Evolutionary conservation across 148 eudicot species (phyloP).

Genomic region (Camellia granthamiana): DNA sequence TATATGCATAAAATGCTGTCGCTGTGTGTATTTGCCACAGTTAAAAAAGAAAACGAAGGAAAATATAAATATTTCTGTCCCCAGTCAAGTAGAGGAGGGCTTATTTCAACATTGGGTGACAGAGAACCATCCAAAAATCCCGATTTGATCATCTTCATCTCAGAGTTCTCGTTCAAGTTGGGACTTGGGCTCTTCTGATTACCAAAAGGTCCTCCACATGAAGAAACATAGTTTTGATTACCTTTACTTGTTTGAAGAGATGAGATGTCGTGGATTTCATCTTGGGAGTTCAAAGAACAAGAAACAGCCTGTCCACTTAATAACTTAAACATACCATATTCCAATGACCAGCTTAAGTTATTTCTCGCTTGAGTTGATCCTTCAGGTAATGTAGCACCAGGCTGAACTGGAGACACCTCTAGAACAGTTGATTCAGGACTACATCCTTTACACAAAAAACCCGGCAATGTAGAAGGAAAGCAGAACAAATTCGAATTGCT

Average conservation of each 20-base stretch:
- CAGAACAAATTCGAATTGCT: constrained; percentile 42
- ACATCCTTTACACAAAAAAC: constrained; percentile 34
- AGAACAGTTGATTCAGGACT: constrained; percentile 16
- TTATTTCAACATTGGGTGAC: constrained; percentile 48
- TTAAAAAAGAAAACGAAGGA: constrained; percentile 58
- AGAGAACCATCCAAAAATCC: constrained; percentile 37
- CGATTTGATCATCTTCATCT: constrained; percentile 40
- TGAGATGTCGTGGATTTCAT: constrained; percentile 33
- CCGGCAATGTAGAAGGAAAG: constrained; percentile 53
- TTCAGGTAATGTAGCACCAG: constrained; percentile 28
- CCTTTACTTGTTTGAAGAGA: constrained; percentile 17
- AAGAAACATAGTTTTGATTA: constrained; percentile 32
- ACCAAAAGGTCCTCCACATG: constrained; percentile 39
- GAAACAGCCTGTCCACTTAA: constrained; percentile 44
- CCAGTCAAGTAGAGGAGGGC: constrained; percentile 66
- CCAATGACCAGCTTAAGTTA: constrained; percentile 44
- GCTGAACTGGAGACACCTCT: constrained; percentile 26
- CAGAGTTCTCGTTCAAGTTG: constrained; percentile 29
- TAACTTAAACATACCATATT: constrained; percentile 36
- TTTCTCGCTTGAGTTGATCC: constrained; percentile 24
- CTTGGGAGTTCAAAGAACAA: constrained; percentile 48
- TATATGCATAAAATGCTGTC: constrained; percentile 40
- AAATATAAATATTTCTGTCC: constrained; percentile 58
- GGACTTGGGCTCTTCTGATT: constrained; percentile 23
- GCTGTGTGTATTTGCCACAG: constrained; percentile 52